Conservation (phyloP, 257 asterid genomes). For the Solanum stenotomum region DNA sequence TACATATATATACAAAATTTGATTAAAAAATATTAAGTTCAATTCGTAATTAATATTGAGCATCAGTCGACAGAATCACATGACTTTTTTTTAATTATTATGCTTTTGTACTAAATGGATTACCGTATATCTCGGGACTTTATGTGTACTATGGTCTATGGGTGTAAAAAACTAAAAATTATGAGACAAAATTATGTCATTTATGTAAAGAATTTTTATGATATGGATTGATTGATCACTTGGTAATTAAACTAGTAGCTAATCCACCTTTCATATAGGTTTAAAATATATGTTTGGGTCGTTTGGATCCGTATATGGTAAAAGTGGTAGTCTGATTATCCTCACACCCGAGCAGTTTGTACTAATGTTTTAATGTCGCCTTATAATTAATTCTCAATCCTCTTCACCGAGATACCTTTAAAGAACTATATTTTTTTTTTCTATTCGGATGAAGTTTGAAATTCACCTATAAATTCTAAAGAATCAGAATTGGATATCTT, state of each 20-base stretch:
- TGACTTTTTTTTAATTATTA: background rate
- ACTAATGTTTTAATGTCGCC: background rate
- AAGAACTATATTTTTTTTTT: background rate
- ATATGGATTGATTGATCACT: too few species aligned
- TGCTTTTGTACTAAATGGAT: background rate
- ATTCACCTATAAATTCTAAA: background rate
- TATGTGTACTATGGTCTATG: too few species aligned
- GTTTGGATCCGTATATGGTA: background rate
- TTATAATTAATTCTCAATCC: background rate
- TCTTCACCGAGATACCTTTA: background rate
- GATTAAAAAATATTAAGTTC: background rate
- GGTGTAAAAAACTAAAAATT: too few species aligned
- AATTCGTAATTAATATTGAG: background rate
- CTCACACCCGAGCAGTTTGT: background rate
- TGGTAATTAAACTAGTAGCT: background rate
- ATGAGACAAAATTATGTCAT: background rate
- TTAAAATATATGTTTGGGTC: background rate
- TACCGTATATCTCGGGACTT: background rate
- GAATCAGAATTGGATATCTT: too few species aligned
- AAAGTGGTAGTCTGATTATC: background rate
- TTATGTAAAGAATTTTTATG: too few species aligned
- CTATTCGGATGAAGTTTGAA: background rate
- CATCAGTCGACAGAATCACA: background rate
- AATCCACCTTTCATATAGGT: background rate
- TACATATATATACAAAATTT: background rate